Evolutionary conservation across 768 basidiomycete genomes (phyloP).

Genomic region (Tylopilus sp.): DNA sequence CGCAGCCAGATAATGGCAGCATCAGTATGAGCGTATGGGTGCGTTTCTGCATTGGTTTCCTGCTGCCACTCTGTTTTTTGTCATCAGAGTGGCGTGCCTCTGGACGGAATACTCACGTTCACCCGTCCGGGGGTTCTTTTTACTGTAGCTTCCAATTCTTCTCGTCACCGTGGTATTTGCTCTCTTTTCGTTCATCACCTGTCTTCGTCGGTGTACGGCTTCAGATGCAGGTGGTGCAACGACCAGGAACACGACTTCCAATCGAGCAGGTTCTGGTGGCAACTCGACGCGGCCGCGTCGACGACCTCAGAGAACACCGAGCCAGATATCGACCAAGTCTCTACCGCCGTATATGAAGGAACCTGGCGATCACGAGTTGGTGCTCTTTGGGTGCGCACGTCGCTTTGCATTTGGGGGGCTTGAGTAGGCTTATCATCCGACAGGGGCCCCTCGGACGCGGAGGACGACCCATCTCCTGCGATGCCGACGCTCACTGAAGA

Average conservation of each 20-base stretch:
- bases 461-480: slow-evolving; percentile 17
- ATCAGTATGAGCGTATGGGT: slow-evolving; percentile 26
- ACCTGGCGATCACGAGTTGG: slow-evolving; percentile 78
- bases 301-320: slow-evolving; percentile 60
- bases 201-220: slow-evolving; percentile 19
- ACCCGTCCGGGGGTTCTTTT: background rate
- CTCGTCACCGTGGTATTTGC: slow-evolving; percentile 19
- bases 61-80: background rate
- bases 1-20: background rate
- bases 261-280: slow-evolving; percentile 11
- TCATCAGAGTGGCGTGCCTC: background rate
- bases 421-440: background rate
- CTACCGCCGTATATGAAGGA: slow-evolving; percentile 81
- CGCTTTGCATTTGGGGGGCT: background rate
- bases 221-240: background rate
- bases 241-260: background rate
- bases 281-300: slow-evolving; percentile 10
- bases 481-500: slow-evolving; percentile 22
- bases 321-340: slow-evolving; percentile 75
- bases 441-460: slow-evolving; percentile 28
- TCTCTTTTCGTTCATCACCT: slow-evolving; percentile 19
- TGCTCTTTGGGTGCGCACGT: slow-evolving; percentile 48
- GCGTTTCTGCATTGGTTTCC: slow-evolving; percentile 5
- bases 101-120: background rate
- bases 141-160: slow-evolving; percentile 27